These are phyloP conservation scores for Flaveria robusta DNA, from an alignment of 129 eudicot species.

Conservation along the genomic window DNA sequence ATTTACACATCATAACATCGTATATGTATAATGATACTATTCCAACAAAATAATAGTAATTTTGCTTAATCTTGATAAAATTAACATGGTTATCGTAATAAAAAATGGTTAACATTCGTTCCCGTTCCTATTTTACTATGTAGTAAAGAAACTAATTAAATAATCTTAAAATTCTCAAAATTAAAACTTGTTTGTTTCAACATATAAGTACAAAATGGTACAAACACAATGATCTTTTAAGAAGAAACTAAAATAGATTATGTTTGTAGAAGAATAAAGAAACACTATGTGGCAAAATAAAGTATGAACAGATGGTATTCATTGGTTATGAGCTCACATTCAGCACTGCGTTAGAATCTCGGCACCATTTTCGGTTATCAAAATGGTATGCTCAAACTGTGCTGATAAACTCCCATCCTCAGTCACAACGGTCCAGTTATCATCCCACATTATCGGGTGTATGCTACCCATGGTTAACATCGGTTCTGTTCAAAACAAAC, in stretches of 20 bases:
- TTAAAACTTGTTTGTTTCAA: not conserved
- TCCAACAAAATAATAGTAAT: too few species aligned
- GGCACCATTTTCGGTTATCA: slow-evolving; percentile 77
- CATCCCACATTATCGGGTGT: slow-evolving; percentile 84
- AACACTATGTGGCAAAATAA: slow-evolving; percentile 5
- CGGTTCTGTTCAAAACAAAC: slow-evolving; percentile 63
- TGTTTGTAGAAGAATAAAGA: not conserved
- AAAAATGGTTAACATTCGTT: too few species aligned
- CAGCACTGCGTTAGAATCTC: slow-evolving; percentile 89
- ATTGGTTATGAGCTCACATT: not conserved
- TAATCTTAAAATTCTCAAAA: not conserved
- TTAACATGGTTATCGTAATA: too few species aligned
- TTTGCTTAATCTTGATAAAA: too few species aligned
- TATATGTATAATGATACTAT: too few species aligned
- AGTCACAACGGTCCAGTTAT: slow-evolving; percentile 89
- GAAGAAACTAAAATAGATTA: not conserved
- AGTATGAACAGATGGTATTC: slow-evolving; percentile 2
- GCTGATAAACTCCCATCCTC: slow-evolving; percentile 91
- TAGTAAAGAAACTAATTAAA: not conserved
- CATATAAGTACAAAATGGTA: slow-evolving; percentile 5
- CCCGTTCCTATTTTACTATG: not conserved
- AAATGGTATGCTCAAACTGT: slow-evolving; percentile 91
- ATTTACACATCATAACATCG: too few species aligned
- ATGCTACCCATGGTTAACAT: slow-evolving; percentile 90
- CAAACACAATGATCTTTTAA: not conserved